phyloP scores from a whole-genome alignment of 208 protist species.

The Leptomonas seymouri region DNA sequence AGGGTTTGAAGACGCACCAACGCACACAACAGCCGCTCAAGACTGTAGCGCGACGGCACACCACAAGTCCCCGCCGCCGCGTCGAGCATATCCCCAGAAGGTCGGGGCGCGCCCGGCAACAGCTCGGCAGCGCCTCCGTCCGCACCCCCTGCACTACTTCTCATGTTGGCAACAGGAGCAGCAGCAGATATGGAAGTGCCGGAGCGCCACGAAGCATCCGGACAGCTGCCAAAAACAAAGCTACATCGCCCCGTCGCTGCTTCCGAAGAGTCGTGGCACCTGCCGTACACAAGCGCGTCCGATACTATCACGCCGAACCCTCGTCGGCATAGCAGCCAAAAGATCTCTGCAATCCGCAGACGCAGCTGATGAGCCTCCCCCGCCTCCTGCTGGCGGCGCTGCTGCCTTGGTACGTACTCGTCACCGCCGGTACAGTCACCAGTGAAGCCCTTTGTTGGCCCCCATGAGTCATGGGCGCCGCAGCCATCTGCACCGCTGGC shows the following conservation, averaged over 20 bases:
- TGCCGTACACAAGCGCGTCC: conserved; percentile 31
- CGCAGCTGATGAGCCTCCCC: conserved; percentile 21
- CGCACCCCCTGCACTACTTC: neutral
- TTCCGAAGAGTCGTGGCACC: conserved; percentile 29
- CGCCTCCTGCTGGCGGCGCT: conserved; percentile 3
- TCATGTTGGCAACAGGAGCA: neutral
- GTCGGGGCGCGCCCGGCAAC: neutral
- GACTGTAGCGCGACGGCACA: conserved; percentile 3
- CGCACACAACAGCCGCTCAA: conserved; percentile 10
- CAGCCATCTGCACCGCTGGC: neutral
- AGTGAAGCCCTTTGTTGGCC: neutral
- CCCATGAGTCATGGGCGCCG: neutral
- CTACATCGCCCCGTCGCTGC: conserved; percentile 22
- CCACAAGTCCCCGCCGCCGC: neutral
- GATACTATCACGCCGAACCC: conserved; percentile 22
- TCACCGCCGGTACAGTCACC: conserved; percentile 5
- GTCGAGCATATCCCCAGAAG: neutral
- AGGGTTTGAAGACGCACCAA: conserved; percentile 21
- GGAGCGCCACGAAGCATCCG: conserved; percentile 16
- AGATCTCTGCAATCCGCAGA: conserved; percentile 30
- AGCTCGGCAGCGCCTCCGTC: neutral
- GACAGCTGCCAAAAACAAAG: conserved; percentile 19
- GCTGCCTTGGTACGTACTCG: conserved; percentile 5
- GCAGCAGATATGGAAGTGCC: conserved; percentile 1
- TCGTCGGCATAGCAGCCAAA: conserved; percentile 18